These are phyloP conservation scores for Harringtonia aguacate DNA, from an alignment of 2,329 filamentous ascomycete genomes.

Conservation along the genomic window DNA sequence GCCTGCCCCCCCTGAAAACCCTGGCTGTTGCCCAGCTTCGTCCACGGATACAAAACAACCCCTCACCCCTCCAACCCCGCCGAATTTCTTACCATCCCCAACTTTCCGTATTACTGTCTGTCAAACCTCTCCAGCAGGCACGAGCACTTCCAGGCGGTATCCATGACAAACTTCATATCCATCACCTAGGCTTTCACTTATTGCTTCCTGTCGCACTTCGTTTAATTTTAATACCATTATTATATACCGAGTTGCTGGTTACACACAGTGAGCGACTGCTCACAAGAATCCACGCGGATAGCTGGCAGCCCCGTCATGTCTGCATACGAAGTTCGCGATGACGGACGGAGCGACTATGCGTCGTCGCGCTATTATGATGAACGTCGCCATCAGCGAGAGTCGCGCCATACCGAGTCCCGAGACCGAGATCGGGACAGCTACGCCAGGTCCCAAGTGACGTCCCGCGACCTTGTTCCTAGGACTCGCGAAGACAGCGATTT, in stretches of 20 bases:
- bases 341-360: slow-evolving; percentile 21
- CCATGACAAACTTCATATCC: too few relatives aligned
- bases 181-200: too few relatives aligned
- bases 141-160: too few relatives aligned
- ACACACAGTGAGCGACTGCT: too few relatives aligned
- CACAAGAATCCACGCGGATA: too few relatives aligned
- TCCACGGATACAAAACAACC: not conserved
- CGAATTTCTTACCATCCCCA: not conserved
- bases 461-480: slow-evolving; percentile 45
- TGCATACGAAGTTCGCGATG: slow-evolving; percentile 45
- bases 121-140: not conserved
- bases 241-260: too few relatives aligned
- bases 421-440: slow-evolving; percentile 41
- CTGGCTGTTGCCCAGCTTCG: too few relatives aligned
- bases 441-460: slow-evolving; percentile 27
- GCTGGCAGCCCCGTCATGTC: slow-evolving; percentile 20
- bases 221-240: too few relatives aligned
- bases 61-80: not conserved
- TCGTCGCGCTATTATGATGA: slow-evolving; percentile 38
- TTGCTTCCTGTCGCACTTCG: too few relatives aligned
- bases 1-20: not conserved
- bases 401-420: slow-evolving; percentile 42
- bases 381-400: slow-evolving; percentile 37
- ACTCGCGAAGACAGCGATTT: slow-evolving; percentile 63
- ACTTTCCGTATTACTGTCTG: not conserved